phyloP scores from a whole-genome alignment of 2,329 filamentous ascomycete genomes.

The Alternaria viburni region DNA sequence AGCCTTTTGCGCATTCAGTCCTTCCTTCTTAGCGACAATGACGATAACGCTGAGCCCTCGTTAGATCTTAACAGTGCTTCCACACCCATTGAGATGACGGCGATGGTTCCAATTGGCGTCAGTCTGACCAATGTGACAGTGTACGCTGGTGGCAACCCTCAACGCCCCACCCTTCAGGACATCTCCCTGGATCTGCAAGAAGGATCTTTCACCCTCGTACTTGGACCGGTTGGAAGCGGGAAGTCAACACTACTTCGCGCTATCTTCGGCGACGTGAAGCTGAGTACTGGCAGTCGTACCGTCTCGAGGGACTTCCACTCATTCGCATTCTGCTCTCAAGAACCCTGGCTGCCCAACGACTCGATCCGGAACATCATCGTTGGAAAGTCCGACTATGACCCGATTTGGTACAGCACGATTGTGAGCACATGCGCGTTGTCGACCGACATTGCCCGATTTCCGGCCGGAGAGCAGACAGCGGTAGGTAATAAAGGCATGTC shows the following conservation, averaged over 20 bases:
- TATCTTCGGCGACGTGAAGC: not conserved
- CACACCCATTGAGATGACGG: not conserved
- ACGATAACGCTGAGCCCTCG: not conserved
- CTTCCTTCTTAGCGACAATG: not conserved
- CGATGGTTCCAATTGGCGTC: not conserved
- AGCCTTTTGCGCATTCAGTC: not conserved
- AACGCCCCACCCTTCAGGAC: not conserved
- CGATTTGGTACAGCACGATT: not conserved
- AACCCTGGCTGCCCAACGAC: not conserved
- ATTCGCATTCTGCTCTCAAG: not conserved
- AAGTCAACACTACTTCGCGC: not conserved
- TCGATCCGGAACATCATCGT: constrained; percentile 1
- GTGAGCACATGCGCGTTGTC: not conserved
- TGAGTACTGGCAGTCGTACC: not conserved
- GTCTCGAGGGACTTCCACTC: not conserved
- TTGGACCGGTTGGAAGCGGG: not conserved
- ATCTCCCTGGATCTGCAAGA: not conserved
- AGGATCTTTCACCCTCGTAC: not conserved
- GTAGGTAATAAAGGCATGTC: not conserved
- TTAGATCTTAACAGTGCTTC: not conserved
- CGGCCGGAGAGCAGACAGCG: not conserved
- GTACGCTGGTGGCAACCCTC: not conserved
- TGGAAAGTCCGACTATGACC: not conserved
- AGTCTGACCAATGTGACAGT: not conserved
- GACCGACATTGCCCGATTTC: not conserved